These are phyloP conservation scores for Arthrobotrys pseudoclavata DNA, from an alignment of 2,329 filamentous ascomycete species.

Conservation along the genomic window DNA sequence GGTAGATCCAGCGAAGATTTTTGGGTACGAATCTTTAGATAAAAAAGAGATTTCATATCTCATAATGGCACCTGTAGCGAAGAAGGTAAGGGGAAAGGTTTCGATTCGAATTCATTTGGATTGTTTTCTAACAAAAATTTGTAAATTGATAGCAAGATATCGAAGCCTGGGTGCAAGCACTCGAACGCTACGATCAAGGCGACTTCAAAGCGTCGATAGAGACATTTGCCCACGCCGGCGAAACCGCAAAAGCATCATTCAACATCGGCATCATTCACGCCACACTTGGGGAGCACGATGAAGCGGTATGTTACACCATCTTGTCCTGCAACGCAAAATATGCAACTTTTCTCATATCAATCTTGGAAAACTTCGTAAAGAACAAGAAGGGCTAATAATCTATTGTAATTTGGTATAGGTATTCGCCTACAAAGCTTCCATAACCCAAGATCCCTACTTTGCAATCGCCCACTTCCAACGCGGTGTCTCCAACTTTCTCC, in stretches of 20 bases:
- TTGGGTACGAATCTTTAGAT: slow-evolving; percentile 2
- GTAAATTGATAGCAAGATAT: slow-evolving; percentile 66
- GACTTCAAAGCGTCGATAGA: slow-evolving; percentile 91
- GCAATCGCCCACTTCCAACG: slow-evolving; percentile 98
- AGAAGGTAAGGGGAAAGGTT: slow-evolving; percentile 10
- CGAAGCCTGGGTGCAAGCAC: slow-evolving; percentile 95
- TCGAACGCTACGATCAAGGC: slow-evolving; percentile 93
- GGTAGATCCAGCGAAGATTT: slow-evolving; percentile 20
- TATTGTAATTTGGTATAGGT: slow-evolving; percentile 6
- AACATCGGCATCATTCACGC: slow-evolving; percentile 99
- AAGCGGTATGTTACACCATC: slow-evolving; percentile 77
- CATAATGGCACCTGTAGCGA: slow-evolving; percentile 6
- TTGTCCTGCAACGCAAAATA: slow-evolving; percentile 32
- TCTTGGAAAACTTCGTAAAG: neutral
- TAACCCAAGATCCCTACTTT: slow-evolving; percentile 91
- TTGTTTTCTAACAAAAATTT: slow-evolving; percentile 8
- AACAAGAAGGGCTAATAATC: neutral
- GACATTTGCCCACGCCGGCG: slow-evolving; percentile 86
- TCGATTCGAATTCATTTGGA: neutral
- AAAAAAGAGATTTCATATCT: slow-evolving; percentile 1
- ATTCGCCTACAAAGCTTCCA: slow-evolving; percentile 78
- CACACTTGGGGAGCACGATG: slow-evolving; percentile 95
- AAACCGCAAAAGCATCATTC: slow-evolving; percentile 98
- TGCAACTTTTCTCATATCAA: slow-evolving; percentile 19
- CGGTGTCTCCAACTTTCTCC: slow-evolving; percentile 95